These are phyloP conservation scores for Fusarium nodosum DNA, from an alignment of 2,329 filamentous ascomycete species.

Conservation along the genomic window DNA sequence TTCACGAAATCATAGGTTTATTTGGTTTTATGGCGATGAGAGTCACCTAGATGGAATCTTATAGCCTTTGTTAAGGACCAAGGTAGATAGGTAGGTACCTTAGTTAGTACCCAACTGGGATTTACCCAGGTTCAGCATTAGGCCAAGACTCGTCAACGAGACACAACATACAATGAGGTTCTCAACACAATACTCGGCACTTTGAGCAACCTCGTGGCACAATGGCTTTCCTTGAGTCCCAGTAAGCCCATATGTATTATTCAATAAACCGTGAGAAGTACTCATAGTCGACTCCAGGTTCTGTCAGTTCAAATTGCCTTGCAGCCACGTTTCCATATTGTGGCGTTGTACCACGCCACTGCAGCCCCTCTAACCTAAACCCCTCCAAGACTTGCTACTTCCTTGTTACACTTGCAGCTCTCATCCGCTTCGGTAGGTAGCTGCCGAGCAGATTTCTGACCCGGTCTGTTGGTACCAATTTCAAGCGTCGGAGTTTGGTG, in stretches of 20 bases:
- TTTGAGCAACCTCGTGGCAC: not conserved
- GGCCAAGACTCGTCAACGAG: not conserved
- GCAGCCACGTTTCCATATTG: conserved; percentile 22
- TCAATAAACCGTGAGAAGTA: not conserved
- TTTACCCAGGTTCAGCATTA: not conserved
- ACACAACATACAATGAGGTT: not conserved
- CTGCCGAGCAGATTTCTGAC: conserved; percentile 36
- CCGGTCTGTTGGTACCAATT: conserved; percentile 17
- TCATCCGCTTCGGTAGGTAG: conserved; percentile 36
- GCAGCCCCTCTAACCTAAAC: conserved; percentile 26
- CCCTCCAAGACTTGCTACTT: conserved; percentile 24
- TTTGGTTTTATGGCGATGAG: not conserved
- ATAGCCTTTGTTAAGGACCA: not conserved
- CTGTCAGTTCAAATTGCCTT: not conserved
- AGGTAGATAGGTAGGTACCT: not conserved
- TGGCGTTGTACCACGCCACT: conserved; percentile 23
- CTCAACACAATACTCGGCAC: not conserved
- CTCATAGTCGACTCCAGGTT: not conserved
- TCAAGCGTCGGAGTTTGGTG: conserved; percentile 1
- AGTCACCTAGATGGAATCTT: not conserved
- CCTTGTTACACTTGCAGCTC: conserved; percentile 18
- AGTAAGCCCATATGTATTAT: no score
- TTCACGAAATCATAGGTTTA: not conserved
- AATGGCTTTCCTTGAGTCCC: not conserved
- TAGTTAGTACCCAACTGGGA: not conserved